These are phyloP conservation scores for Chrysopogon serrulatus DNA, from an alignment of 176 grass and related monocot species.

Conservation along the genomic window DNA sequence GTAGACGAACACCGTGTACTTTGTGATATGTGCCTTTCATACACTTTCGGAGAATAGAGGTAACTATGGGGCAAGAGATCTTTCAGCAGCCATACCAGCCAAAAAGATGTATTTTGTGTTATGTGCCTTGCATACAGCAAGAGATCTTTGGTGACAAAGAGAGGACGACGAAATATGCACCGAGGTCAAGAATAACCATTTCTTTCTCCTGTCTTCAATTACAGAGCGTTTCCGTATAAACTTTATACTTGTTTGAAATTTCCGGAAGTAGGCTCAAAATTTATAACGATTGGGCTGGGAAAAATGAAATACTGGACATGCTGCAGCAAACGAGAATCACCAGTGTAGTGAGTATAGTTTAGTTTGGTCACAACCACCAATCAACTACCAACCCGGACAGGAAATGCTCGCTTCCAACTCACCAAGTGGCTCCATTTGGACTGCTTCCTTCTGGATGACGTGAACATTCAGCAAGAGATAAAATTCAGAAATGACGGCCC, in stretches of 20 bases:
- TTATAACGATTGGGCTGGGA: background rate
- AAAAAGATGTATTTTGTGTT: too few relatives aligned
- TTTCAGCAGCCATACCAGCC: background rate
- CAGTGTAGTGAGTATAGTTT: background rate
- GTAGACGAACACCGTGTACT: background rate
- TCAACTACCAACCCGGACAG: background rate
- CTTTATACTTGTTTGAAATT: background rate
- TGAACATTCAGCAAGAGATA: background rate
- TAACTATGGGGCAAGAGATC: background rate
- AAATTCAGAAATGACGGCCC: background rate
- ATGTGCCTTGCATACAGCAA: too few relatives aligned
- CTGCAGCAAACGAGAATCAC: background rate
- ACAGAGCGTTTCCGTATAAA: background rate
- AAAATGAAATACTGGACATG: background rate
- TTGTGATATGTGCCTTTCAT: background rate
- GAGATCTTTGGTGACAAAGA: background rate
- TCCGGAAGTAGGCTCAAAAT: background rate
- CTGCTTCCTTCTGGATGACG: constrained; percentile 18
- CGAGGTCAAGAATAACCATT: background rate
- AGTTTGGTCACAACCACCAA: background rate
- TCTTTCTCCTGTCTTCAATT: background rate
- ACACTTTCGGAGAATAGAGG: background rate
- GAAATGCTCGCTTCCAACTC: constrained; percentile 12
- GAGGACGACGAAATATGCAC: background rate
- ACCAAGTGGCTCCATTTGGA: background rate